Base-by-base conservation (phyloP, 345 rosid species). In the Lepidium didymum region DNA sequence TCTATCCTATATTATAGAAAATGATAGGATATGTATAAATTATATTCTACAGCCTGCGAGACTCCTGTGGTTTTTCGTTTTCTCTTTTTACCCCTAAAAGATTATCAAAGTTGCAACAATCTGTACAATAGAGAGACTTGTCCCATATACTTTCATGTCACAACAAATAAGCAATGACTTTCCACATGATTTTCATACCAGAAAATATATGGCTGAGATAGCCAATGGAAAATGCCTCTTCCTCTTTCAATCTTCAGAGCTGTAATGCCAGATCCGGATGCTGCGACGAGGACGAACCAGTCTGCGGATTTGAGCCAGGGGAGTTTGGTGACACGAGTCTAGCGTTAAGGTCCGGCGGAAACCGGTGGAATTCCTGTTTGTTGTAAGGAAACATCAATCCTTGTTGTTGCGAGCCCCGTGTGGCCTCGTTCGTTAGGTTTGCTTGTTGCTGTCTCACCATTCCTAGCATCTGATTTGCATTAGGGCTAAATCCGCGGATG, bases 191-290 rank as follows among this genome's bases (percentile, higher is more conserved):
- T 67, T 27, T 60, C 64, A 61, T 68, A n/a, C 56, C 64, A 45
- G 73, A 45, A 45, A 68, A 38, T 25, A 52, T 45, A 44, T 59
- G 68, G 73, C 73, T 67, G 64, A 67, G 73, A 45, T 55, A 68
- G 70, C 78, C 74, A 56, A 12, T 47, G 54, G 69, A 62, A 40
- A 23, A 47, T 62, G 74, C 54, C 47, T 68, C 73, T 59, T 65
- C 55, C 7, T 46, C 59, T 60, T 35, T 10, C 57, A 27, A 29
- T 88, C 79, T 66, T 87, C 75, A 93, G 9, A 93, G 92, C 81
- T 93, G 98, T 63, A 93, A 79, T 47, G 89, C 97, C 77, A 91
- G 80, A 81, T 91, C 96, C 0, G 95, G 97, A 68, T 87, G 90
- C 77, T 78, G 88, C 1, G 87, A 80, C 9, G 97, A 83, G 58